Base-by-base conservation (phyloP, 1,139 yeast species). In the Candida tropicalis region DNA sequence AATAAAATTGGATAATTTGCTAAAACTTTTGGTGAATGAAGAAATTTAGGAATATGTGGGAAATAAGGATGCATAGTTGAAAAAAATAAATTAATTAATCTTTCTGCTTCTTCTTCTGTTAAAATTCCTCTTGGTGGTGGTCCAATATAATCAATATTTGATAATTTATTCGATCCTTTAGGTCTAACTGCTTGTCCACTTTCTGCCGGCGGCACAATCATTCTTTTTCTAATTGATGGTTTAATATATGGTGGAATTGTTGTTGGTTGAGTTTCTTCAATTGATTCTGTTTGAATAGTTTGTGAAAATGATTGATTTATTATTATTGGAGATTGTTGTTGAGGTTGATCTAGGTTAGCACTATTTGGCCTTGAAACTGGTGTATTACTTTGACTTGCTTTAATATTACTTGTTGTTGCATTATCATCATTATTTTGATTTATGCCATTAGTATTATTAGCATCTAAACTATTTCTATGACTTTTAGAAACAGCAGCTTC, bases 21-120 rank as follows among this genome's bases (percentile, higher is more conserved):
- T 34, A 91, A 65, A 6, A 77, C 79, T 39, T 79, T 78, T 0
- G 88, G 79, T 41, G 80, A 73, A 45, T 84, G 93, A 36, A 90
- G 61, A 49, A 84, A 87, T 27, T 75, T 70, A 1, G 97, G 97
- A 28, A 91, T 77, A 56, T 84, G 87, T 1, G 97, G 97, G 63
- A 86, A 90, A 60, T 82, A 91, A 1, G 97, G 97, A 59, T 88
- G 95, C 82, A 91, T 77, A 3, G 89, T 81, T 8, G 80, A 65
- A 60, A 88, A 88, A 60, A 87, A 91, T 42, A 83, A 68, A 37
- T 77, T 70, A 24, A 89, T 79, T 27, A 88, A 66, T 40, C 68
- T 63, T 43, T 74, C 76, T 0, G 96, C 95, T 57, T 88, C 96
- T 0, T 58, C 63, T 51, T 80, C 90, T 0, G 86, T 72, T 13